These are phyloP conservation scores for Allium fistulosum DNA, from an alignment of 106 monocot genomes.

Conservation along the genomic window DNA sequence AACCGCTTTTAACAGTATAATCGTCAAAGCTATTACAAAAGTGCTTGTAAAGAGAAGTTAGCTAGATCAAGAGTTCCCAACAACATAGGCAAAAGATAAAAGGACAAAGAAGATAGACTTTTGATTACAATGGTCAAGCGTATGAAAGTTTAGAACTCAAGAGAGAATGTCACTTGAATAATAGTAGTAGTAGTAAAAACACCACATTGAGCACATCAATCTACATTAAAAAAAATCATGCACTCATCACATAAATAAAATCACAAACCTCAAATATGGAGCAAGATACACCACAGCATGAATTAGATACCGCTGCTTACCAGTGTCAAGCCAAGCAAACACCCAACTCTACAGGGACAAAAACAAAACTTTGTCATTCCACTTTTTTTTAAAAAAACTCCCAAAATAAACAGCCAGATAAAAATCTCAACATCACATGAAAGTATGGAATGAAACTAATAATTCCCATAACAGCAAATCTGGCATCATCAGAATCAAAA, in stretches of 20 bases:
- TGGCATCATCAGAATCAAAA: slow-evolving; percentile 65
- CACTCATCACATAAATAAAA: background rate
- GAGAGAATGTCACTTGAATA: no score
- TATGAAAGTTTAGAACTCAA: no score
- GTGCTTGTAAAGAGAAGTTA: no score
- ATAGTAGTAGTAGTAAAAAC: no score
- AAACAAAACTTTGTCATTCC: slow-evolving; percentile 6
- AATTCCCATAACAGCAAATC: slow-evolving; percentile 81
- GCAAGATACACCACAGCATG: slow-evolving; percentile 81
- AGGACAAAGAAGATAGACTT: no score
- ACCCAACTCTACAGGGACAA: slow-evolving; percentile 61
- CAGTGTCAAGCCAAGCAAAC: slow-evolving; percentile 88
- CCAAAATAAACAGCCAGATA: background rate
- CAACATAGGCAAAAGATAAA: no score
- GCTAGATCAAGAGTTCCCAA: no score
- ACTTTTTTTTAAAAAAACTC: no score
- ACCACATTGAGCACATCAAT: no score
- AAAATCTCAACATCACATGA: slow-evolving; percentile 65
- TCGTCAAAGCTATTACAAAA: no score
- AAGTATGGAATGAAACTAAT: slow-evolving; percentile 93
- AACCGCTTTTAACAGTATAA: no score
- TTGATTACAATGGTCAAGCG: no score
- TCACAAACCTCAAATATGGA: slow-evolving; percentile 80
- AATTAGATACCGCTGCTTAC: slow-evolving; percentile 64
- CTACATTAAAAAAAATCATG: background rate